Conservation (phyloP, 805 yeast genomes). For the Starmerella bombicola region DNA sequence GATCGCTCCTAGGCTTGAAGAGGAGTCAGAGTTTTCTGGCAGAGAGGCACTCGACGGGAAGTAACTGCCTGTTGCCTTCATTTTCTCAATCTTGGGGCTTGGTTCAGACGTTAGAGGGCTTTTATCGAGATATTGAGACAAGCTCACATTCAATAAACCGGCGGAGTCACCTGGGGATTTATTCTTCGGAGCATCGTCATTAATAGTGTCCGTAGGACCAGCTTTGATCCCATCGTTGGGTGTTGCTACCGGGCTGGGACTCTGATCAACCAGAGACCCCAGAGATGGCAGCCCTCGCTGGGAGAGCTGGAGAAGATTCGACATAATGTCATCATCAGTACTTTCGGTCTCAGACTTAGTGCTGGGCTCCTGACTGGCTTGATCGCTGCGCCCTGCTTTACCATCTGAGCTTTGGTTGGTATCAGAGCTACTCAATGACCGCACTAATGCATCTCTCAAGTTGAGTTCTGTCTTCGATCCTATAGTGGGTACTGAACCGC, state of each 20-base stretch:
- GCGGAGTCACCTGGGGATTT: not conserved
- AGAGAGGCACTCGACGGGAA: too few species aligned
- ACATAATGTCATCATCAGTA: not conserved
- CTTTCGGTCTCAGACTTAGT: not conserved
- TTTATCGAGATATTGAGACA: slow-evolving; percentile 13
- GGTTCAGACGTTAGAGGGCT: slow-evolving; percentile 6
- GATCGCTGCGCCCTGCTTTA: not conserved
- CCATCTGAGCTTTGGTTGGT: not conserved
- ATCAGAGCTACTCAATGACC: slow-evolving; percentile 1
- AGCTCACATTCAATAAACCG: slow-evolving; percentile 1
- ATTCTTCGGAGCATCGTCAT: not conserved
- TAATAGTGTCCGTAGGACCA: not conserved
- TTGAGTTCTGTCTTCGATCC: slow-evolving; percentile 9
- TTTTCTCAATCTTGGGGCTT: not conserved
- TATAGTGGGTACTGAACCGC: not conserved
- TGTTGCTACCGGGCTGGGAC: slow-evolving; percentile 6
- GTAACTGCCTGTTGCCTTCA: not conserved
- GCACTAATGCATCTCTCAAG: slow-evolving; percentile 7
- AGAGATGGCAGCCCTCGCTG: slow-evolving; percentile 9
- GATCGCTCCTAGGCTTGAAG: too few species aligned
- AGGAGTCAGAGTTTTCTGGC: too few species aligned
- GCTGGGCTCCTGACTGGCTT: not conserved
- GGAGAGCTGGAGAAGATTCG: not conserved
- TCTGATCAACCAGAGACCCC: slow-evolving; percentile 12
- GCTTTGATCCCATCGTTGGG: not conserved